Percentiles rank a stretch among this genome's conserved stretches.
Conservation (phyloP, 2,329 filamentous ascomycete species). For the Penicillium thymicola region DNA sequence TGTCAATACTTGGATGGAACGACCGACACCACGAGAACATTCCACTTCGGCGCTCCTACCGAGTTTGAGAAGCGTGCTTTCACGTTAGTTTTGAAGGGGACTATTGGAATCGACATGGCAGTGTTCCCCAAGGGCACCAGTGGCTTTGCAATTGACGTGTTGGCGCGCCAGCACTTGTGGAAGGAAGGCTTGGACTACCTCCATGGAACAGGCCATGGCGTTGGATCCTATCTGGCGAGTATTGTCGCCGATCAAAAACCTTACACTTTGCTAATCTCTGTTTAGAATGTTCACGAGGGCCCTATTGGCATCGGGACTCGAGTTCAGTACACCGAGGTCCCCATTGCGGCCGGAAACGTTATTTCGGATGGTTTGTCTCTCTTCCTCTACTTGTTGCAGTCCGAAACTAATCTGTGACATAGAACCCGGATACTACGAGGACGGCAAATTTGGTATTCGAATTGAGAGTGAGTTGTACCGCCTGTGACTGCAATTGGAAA, state of each 20-base stretch:
- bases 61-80: constrained; percentile 83
- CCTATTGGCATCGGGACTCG: constrained; percentile 94
- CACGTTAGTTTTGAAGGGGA: constrained; percentile 89
- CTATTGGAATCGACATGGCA: constrained; percentile 81
- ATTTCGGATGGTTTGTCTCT: constrained; percentile 66
- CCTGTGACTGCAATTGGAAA: not conserved
- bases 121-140: constrained; percentile 94
- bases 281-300: constrained; percentile 88
- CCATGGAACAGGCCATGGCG: constrained; percentile 93
- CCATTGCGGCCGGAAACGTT: constrained; percentile 87
- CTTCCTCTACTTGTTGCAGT: not conserved
- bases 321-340: constrained; percentile 85
- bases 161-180: constrained; percentile 92
- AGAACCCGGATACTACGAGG: constrained; percentile 96
- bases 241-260: not conserved
- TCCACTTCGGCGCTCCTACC: constrained; percentile 85
- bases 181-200: constrained; percentile 89
- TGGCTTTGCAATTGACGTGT: constrained; percentile 82
- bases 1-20: constrained; percentile 96
- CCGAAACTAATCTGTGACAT: constrained; percentile 12
- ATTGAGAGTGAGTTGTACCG: constrained; percentile 66
- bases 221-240: constrained; percentile 74
- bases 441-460: constrained; percentile 88
- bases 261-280: constrained; percentile 15
- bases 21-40: constrained; percentile 88